Evolutionary conservation across 2,329 filamentous ascomycete species (phyloP), one percentile per base, ranked within the genome.

Genomic region (Aspergillus sp.): DNA sequence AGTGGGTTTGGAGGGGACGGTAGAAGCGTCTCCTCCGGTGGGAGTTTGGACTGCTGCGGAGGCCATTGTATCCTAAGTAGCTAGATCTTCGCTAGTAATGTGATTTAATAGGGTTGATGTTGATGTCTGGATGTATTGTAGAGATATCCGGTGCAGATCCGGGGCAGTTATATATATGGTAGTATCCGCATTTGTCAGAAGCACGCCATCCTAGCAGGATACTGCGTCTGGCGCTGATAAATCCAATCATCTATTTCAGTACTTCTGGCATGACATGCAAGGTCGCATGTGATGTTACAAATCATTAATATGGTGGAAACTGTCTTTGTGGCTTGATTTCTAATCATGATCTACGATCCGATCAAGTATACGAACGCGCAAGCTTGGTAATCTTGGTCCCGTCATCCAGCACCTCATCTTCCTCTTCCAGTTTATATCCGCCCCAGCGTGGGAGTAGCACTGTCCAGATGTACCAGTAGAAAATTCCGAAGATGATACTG

Each of bases 381-480:
- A 90, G 76, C 62, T 81, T 85, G 0, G 86, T 90, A 54, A 91
- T 82, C 1, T 81, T 83, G 0, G 87, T 91, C 0, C 89, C 89
- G 72, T 92, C 89, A 21, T 81, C 79, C 19, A 92, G 73, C 0
- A 86, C 77, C 39, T 84, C 83, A 2, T 78, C 78, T 58, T 84
- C 81, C 65, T 91, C 88, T 66, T 89, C 86, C 1, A 91, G 73
- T 13, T 71, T 81, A 69, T 90, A 90, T 0, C 83, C 82, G 54
- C 83, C 79, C 75, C 82, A 83, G 44, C 74, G 77, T 1, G 90
- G 89, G 23, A 91, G 70, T 1, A 85, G 64, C 3, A 85, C 78
- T 0, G 87, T 87, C 84, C 86, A 89, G 1, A 89, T 62, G 63
- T 85, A 87, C 90, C 89, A 92, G 70, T 91, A 91, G 0, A 85